phyloP scores from a whole-genome alignment of 352 stramenopile species.

The Hyaloperonospora brassicae region DNA sequence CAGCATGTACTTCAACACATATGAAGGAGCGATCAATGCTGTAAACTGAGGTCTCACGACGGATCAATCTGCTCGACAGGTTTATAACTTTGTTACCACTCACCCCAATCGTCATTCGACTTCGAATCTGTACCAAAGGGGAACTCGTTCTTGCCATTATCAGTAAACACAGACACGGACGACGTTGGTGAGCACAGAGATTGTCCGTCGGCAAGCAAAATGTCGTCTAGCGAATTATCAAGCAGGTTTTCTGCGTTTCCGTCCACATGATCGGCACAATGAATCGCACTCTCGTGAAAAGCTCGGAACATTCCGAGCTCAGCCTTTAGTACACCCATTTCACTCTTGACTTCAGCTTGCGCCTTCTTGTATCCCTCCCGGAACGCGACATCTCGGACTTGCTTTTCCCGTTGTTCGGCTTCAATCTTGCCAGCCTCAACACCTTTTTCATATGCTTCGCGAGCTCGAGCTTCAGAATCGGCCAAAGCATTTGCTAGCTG shows the following conservation, averaged over 20 bases:
- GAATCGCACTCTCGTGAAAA: constrained; percentile 34
- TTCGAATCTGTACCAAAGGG: constrained; percentile 12
- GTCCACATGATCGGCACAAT: constrained; percentile 26
- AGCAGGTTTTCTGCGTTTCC: constrained; percentile 12
- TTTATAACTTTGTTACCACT: constrained; percentile 36
- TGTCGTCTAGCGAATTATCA: constrained; percentile 31
- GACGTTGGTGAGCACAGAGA: constrained; percentile 33
- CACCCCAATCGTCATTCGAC: constrained; percentile 49
- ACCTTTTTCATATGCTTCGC: constrained; percentile 41
- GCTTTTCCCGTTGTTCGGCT: constrained; percentile 26
- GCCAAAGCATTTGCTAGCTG: constrained; percentile 31
- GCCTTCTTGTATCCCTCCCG: constrained; percentile 36
- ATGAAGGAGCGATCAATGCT: neutral
- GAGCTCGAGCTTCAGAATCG: constrained; percentile 23
- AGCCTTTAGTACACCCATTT: constrained; percentile 36
- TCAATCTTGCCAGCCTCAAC: constrained; percentile 31
- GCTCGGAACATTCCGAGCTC: constrained; percentile 47
- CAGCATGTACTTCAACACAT: too few species aligned
- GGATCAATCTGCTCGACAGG: neutral
- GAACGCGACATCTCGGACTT: constrained; percentile 27
- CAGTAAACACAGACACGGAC: constrained; percentile 38
- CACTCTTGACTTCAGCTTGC: constrained; percentile 21
- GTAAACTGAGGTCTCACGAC: constrained; percentile 4
- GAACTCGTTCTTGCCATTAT: constrained; percentile 33
- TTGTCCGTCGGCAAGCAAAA: constrained; percentile 31